Conservation (phyloP, 306 rosid genomes). For the Medicago arabica region DNA sequence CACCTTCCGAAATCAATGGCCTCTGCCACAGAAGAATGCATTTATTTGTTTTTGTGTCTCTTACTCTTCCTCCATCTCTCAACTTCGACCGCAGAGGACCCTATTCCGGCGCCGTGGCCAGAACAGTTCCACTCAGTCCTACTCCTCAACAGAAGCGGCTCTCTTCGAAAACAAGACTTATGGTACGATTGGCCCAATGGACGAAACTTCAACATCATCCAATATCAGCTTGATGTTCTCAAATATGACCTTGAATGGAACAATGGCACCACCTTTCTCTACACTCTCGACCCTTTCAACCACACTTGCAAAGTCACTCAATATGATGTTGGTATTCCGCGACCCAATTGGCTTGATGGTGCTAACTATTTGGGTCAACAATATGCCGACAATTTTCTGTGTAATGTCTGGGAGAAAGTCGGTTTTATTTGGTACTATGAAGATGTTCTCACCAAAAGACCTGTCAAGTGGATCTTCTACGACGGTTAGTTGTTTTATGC, state of each 20-base stretch:
- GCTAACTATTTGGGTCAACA: conserved; percentile 76
- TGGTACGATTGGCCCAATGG: conserved; percentile 99
- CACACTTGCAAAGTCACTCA: conserved; percentile 51
- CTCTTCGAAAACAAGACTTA: conserved; percentile 61
- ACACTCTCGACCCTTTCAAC: conserved; percentile 51
- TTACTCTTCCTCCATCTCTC: conserved; percentile 34
- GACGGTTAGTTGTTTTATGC: conserved; percentile 47
- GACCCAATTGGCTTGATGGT: conserved; percentile 87
- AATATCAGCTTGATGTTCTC: conserved; percentile 65
- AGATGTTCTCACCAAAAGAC: conserved; percentile 72
- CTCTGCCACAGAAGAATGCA: neutral
- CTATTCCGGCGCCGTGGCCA: conserved; percentile 63
- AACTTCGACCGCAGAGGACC: conserved; percentile 26
- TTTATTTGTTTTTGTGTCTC: neutral
- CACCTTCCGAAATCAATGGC: conserved; percentile 32
- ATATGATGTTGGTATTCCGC: conserved; percentile 77
- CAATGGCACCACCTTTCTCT: conserved; percentile 83
- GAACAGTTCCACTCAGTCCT: conserved; percentile 78
- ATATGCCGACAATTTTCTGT: conserved; percentile 71
- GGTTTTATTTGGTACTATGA: conserved; percentile 77
- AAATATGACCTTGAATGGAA: conserved; percentile 86
- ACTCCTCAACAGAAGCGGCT: conserved; percentile 59
- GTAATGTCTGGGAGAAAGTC: conserved; percentile 87
- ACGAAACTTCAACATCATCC: conserved; percentile 90
- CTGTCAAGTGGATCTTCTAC: conserved; percentile 77